Percentiles rank a stretch among this genome's conserved stretches.
Conservation (phyloP, 164 flowering plant genomes). For the Magnolia officinalis region DNA sequence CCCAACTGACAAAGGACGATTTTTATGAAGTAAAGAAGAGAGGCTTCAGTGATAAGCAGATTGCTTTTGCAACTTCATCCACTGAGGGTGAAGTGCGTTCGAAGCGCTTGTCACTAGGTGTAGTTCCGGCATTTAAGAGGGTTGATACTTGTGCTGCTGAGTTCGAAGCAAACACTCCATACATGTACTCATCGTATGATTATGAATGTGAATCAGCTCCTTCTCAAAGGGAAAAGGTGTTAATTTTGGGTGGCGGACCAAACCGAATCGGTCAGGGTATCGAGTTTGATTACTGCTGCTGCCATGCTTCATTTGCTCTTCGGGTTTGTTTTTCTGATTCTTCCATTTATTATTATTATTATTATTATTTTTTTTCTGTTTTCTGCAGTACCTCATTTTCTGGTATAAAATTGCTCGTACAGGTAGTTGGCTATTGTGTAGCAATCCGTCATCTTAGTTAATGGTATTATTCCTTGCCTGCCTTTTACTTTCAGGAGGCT, state of each 20-base stretch:
- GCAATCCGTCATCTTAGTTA: background rate
- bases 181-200: constrained; percentile 95
- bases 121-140: constrained; percentile 76
- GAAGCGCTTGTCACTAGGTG: constrained; percentile 67
- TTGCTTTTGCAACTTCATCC: constrained; percentile 82
- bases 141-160: constrained; percentile 99
- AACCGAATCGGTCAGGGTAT: constrained; percentile 98
- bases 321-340: constrained; percentile 54
- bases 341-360: background rate
- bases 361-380: background rate
- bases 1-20: constrained; percentile 62
- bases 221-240: constrained; percentile 76
- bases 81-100: constrained; percentile 68
- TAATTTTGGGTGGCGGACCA: constrained; percentile 97
- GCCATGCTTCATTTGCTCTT: constrained; percentile 93
- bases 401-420: background rate
- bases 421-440: background rate
- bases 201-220: constrained; percentile 89
- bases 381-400: background rate
- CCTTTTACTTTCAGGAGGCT: constrained; percentile 46
- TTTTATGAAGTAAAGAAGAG: constrained; percentile 76
- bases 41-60: constrained; percentile 95
- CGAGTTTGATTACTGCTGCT: constrained; percentile 98
- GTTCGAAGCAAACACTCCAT: constrained; percentile 98
- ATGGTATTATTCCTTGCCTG: background rate